A percentile compares a stretch with the other conserved stretches of the same genome.
Conservation (phyloP, 352 stramenopile genomes). For the Phytophthora multivora region DNA sequence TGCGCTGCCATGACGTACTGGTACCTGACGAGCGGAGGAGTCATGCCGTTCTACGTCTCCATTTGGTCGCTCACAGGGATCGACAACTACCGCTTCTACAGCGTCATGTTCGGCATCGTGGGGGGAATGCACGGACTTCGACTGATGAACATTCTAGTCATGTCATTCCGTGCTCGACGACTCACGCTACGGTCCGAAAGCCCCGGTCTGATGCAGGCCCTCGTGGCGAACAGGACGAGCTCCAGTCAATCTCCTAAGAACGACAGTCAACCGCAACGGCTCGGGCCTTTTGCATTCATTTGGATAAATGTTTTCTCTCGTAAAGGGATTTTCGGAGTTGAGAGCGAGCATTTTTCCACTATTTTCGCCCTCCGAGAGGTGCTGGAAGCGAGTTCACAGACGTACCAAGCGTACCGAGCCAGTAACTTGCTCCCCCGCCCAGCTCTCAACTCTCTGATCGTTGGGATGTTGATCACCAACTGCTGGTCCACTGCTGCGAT, state of each 20-base stretch:
- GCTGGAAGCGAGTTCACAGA: conserved; percentile 29
- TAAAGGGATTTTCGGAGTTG: conserved; percentile 24
- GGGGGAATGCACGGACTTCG: conserved; percentile 29
- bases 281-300: neutral
- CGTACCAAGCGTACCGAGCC: conserved; percentile 31
- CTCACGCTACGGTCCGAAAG: conserved; percentile 25
- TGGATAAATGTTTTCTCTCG: conserved; percentile 20
- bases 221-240: neutral
- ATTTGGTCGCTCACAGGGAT: conserved; percentile 21
- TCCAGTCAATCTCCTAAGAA: neutral
- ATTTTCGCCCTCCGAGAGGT: conserved; percentile 26
- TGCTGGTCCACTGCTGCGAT: conserved; percentile 30
- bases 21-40: conserved; percentile 20
- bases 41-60: conserved; percentile 34
- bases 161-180: conserved; percentile 20
- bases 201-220: neutral
- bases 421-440: conserved; percentile 14
- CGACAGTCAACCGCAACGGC: neutral
- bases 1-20: conserved; percentile 29
- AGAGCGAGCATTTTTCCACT: conserved; percentile 34
- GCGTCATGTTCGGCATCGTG: conserved; percentile 30
- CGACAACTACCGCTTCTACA: conserved; percentile 29
- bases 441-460: conserved; percentile 13
- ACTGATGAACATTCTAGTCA: conserved; percentile 22
- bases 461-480: conserved; percentile 19